Evolutionary conservation across 768 basidiomycete genomes (phyloP).

Genomic region (Pleurotus eryngii): DNA sequence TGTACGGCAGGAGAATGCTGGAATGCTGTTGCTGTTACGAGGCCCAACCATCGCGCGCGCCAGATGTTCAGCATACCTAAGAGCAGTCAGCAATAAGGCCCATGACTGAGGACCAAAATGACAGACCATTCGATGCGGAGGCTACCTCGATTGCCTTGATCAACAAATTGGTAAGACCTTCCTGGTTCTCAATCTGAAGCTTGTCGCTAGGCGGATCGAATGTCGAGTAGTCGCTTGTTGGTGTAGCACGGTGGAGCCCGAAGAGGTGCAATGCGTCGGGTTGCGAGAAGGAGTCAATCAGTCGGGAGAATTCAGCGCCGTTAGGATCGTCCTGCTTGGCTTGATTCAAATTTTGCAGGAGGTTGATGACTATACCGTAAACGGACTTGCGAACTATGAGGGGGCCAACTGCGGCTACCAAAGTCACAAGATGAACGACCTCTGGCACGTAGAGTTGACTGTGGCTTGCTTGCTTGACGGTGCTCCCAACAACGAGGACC

Average conservation of each 20-base stretch:
- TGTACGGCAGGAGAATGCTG: slow-evolving; percentile 88
- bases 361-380: slow-evolving; percentile 79
- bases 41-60: slow-evolving; percentile 91
- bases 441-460: slow-evolving; percentile 83
- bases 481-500: slow-evolving; percentile 67
- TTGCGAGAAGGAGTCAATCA: slow-evolving; percentile 60
- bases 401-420: slow-evolving; percentile 76
- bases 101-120: background rate
- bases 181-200: slow-evolving; percentile 60
- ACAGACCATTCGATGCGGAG: slow-evolving; percentile 66
- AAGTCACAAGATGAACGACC: slow-evolving; percentile 71
- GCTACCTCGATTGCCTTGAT: slow-evolving; percentile 60
- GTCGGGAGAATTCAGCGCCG: slow-evolving; percentile 48
- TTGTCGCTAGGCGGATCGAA: slow-evolving; percentile 54
- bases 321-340: slow-evolving; percentile 57
- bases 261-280: slow-evolving; percentile 64
- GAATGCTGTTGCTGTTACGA: slow-evolving; percentile 86
- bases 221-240: slow-evolving; percentile 66
- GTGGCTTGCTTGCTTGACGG: slow-evolving; percentile 57
- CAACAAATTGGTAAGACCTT: slow-evolving; percentile 62
- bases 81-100: slow-evolving; percentile 3
- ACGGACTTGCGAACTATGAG: slow-evolving; percentile 73
- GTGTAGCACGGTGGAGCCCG: slow-evolving; percentile 61
- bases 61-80: slow-evolving; percentile 80
- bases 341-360: slow-evolving; percentile 73